phyloP scores from a whole-genome alignment of 768 basidiomycete genomes.

The Asterophora lycoperdoides region DNA sequence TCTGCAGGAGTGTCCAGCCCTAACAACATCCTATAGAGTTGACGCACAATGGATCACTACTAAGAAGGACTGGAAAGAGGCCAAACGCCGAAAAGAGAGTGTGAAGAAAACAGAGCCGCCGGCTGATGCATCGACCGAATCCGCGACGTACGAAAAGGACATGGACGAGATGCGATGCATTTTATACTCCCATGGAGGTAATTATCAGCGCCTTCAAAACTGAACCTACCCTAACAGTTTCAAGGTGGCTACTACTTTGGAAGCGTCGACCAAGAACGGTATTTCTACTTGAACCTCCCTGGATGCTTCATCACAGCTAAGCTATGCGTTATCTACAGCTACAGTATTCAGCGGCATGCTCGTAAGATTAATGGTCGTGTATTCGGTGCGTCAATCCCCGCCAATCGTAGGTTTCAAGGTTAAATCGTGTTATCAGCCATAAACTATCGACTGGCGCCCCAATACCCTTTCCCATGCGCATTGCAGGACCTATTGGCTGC shows the following conservation, averaged over 20 bases:
- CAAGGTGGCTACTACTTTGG: conserved; percentile 83
- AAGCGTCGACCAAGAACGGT: conserved; percentile 76
- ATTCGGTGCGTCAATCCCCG: conserved; percentile 47
- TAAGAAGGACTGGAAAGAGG: conserved; percentile 77
- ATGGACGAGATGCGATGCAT: conserved; percentile 87
- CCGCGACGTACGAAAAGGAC: conserved; percentile 53
- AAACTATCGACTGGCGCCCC: conserved; percentile 87
- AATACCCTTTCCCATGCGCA: conserved; percentile 94
- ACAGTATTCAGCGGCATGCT: conserved; percentile 78
- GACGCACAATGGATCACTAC: conserved; percentile 87
- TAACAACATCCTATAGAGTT: conserved; percentile 42
- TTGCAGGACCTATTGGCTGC: conserved; percentile 87
- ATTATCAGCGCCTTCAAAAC: conserved; percentile 10
- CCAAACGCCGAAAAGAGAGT: conserved; percentile 46
- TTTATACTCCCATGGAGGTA: conserved; percentile 76
- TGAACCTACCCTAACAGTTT: neutral
- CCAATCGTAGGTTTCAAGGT: neutral
- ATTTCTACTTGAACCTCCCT: neutral
- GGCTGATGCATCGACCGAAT: conserved; percentile 19
- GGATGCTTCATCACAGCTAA: neutral
- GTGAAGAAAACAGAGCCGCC: conserved; percentile 19
- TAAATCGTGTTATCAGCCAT: conserved; percentile 46
- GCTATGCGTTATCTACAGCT: conserved; percentile 32
- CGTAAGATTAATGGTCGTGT: conserved; percentile 91
- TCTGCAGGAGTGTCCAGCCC: neutral